phyloP scores from a whole-genome alignment of 139 green algal genomes.

The Spirogloea muscicola region DNA sequence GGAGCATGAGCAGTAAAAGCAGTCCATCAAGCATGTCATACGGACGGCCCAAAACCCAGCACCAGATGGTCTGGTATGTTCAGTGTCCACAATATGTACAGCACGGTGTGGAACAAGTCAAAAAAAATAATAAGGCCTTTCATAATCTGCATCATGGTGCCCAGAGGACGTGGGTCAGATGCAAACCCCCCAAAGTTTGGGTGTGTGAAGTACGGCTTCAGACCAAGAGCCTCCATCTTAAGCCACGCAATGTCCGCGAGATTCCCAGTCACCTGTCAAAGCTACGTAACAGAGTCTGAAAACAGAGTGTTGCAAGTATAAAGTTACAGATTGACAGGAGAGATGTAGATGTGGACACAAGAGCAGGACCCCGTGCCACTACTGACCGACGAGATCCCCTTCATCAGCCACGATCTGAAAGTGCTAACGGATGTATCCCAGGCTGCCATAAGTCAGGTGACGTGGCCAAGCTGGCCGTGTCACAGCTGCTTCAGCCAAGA shows the following conservation, averaged over 20 bases:
- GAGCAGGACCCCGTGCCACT: too few relatives aligned
- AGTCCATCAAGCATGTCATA: not conserved
- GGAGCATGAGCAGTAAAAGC: not conserved
- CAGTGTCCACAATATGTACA: not conserved
- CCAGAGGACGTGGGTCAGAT: not conserved
- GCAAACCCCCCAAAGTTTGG: slow-evolving; percentile 53
- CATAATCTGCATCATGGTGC: not conserved
- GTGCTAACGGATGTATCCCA: too few relatives aligned
- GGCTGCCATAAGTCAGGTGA: too few relatives aligned
- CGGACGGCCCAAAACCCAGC: too few relatives aligned
- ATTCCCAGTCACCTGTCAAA: slow-evolving; percentile 90
- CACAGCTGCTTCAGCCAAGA: too few relatives aligned
- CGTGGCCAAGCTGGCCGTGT: too few relatives aligned
- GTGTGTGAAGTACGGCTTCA: slow-evolving; percentile 69
- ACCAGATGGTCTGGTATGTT: not conserved
- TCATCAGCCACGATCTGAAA: too few relatives aligned
- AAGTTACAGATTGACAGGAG: too few relatives aligned
- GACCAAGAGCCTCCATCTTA: slow-evolving; percentile 74
- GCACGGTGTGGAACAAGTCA: not conserved
- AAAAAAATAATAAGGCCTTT: not conserved
- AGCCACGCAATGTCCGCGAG: slow-evolving; percentile 83
- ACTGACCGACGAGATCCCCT: too few relatives aligned
- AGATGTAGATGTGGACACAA: too few relatives aligned
- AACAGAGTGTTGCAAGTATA: too few relatives aligned
- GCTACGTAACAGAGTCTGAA: too few relatives aligned